Evolutionary conservation across 1,139 yeast species (phyloP).

Genomic region (Saccharomyces hybrid): DNA sequence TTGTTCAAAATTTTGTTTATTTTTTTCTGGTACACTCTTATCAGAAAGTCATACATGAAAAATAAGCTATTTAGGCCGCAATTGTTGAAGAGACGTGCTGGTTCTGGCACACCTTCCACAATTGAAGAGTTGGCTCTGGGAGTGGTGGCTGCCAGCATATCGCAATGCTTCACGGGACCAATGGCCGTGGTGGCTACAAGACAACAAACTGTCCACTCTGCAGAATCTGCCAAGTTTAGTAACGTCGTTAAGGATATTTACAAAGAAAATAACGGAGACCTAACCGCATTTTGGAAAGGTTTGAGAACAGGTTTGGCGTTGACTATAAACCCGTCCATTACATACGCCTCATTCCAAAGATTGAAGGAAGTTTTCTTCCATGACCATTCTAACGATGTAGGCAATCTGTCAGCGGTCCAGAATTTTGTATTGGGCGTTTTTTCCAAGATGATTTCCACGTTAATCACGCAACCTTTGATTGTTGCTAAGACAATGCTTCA

Average conservation of each 20-base stretch:
- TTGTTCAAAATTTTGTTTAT: conserved; percentile 75
- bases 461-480: conserved; percentile 77
- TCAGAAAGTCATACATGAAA: conserved; percentile 51
- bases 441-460: conserved; percentile 73
- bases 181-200: conserved; percentile 76
- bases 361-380: conserved; percentile 48
- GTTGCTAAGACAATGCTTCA: conserved; percentile 79
- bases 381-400: conserved; percentile 7
- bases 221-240: conserved; percentile 35
- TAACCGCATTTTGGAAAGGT: conserved; percentile 76
- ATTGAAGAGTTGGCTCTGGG: conserved; percentile 70
- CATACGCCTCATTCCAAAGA: conserved; percentile 76
- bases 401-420: conserved; percentile 49
- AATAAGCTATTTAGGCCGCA: conserved; percentile 32
- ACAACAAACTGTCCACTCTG: conserved; percentile 54
- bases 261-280: conserved; percentile 50
- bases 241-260: conserved; percentile 48
- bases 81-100: not conserved
- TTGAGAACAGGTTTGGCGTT: conserved; percentile 72
- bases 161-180: conserved; percentile 78
- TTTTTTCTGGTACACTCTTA: conserved; percentile 82
- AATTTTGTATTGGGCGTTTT: conserved; percentile 69
- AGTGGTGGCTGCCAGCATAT: conserved; percentile 76
- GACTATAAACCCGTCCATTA: conserved; percentile 78
- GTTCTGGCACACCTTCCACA: conserved; percentile 36